These are phyloP conservation scores for Fusarium brachygibbosum DNA, from an alignment of 2,329 filamentous ascomycete species.

Conservation along the genomic window DNA sequence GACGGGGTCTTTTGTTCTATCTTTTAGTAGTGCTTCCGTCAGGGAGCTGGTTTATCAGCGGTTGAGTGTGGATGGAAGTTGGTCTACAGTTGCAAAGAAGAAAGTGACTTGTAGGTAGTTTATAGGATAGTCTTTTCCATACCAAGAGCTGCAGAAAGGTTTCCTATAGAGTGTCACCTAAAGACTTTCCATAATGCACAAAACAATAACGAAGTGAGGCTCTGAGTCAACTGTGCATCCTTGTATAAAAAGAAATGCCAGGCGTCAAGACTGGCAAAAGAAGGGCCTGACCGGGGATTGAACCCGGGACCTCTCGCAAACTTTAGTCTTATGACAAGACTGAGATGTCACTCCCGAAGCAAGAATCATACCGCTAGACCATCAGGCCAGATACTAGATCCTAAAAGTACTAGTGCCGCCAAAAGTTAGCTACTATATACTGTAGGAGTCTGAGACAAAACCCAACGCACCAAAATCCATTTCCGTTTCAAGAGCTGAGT, in stretches of 20 bases:
- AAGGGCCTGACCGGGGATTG: constrained; percentile 61
- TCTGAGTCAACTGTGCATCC: too few relatives aligned
- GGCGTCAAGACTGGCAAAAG: constrained; percentile 5
- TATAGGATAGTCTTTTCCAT: background rate
- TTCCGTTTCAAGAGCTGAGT: too few relatives aligned
- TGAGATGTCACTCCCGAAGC: constrained; percentile 37
- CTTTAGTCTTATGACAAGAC: constrained; percentile 14
- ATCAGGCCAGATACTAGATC: constrained; percentile 33
- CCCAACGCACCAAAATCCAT: too few relatives aligned
- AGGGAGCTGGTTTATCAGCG: constrained; percentile 34
- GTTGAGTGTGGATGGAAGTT: constrained; percentile 22
- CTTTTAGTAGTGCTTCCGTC: constrained; percentile 7
- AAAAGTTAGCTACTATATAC: background rate
- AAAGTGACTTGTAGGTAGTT: background rate
- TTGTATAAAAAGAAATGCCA: background rate
- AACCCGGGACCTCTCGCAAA: constrained; percentile 63
- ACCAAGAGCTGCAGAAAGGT: too few relatives aligned
- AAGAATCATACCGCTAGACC: constrained; percentile 41
- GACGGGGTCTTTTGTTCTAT: constrained; percentile 10
- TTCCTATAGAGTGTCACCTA: too few relatives aligned
- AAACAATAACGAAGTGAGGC: too few relatives aligned
- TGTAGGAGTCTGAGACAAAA: too few relatives aligned
- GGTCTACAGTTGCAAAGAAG: constrained; percentile 26
- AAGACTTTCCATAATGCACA: too few relatives aligned
- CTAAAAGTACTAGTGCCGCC: constrained; percentile 1